A percentile compares a stretch with the other conserved stretches of the same genome.
These are phyloP conservation scores for Phycomyces blakesleeanus DNA, from an alignment of 192 early-diverging fungal genomes.

Conservation along the genomic window DNA sequence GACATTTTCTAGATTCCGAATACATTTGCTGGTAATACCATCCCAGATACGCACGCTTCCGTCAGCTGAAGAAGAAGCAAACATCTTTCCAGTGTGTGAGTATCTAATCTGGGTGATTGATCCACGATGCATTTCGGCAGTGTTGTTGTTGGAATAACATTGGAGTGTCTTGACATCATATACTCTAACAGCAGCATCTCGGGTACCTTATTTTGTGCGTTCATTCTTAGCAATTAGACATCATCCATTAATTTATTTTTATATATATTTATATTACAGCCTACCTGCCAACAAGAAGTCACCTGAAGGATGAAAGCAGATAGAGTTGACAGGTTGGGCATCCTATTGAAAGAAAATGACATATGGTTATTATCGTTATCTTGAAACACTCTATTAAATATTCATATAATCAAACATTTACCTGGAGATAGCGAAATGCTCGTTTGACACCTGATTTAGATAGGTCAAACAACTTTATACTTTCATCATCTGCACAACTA, in stretches of 20 bases:
- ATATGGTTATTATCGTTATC: neutral
- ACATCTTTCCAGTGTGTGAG: slow-evolving; percentile 61
- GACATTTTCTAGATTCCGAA: slow-evolving; percentile 70
- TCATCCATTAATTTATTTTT: neutral
- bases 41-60: slow-evolving; percentile 89
- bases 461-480: slow-evolving; percentile 89
- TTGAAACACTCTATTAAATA: neutral
- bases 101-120: slow-evolving; percentile 72
- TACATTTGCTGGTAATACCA: slow-evolving; percentile 67
- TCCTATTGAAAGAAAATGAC: slow-evolving; percentile 44
- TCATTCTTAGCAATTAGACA: too few relatives aligned
- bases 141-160: slow-evolving; percentile 65
- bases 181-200: slow-evolving; percentile 76
- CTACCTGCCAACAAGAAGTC: slow-evolving; percentile 75
- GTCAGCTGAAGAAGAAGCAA: slow-evolving; percentile 79
- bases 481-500: slow-evolving; percentile 78
- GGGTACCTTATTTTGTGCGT: slow-evolving; percentile 56
- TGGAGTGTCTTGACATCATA: slow-evolving; percentile 85
- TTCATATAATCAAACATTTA: slow-evolving; percentile 23
- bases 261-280: neutral
- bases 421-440: slow-evolving; percentile 79
- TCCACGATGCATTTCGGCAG: slow-evolving; percentile 42
- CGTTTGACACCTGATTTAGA: slow-evolving; percentile 75
- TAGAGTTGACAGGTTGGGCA: slow-evolving; percentile 69
- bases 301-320: slow-evolving; percentile 91